Base-by-base conservation (phyloP, 495 filamentous ascomycete genomes). In the Hypoxylon perforatum region DNA sequence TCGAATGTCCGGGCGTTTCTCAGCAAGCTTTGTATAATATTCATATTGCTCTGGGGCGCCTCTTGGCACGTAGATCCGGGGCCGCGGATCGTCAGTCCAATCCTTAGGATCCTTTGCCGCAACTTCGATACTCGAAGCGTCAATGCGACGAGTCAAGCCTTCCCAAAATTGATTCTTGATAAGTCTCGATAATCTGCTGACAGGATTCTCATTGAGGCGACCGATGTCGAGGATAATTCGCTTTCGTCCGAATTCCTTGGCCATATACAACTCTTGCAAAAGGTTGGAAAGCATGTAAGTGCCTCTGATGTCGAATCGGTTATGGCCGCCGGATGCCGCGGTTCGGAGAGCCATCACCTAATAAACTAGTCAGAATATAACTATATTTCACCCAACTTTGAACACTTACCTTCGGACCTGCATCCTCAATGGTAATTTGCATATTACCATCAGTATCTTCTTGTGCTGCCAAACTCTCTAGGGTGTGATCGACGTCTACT, bases 211-310 rank as follows among this genome's bases (percentile, higher is more conserved):
- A 69, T 91, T 93, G 35, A 99, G 81, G 15, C 92, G 86, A 7
- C 89, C 89, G 66, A 95, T 91, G 69, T 98, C 92, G 18, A 99
- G 87, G 36, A 97, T 84, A 63, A 97, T 91, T 55, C 90, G 84
- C 75, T 92, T 91, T 22, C 90, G 87, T 57, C 92, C 93, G 73
- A 90, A 92, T 67, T 92, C 87, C 79, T 94, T 86, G 35, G 95
- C 95, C 59, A 97, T 85, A 5, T 91, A 92, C 49, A 99, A 84
- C 77, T 98, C 95, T 76, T 99, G 95, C 39, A 97, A 81, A 6
- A 97, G 88, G 72, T 97, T 98, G 18, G 94, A 96, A 18, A 98
- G 86, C 88, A 95, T 92, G 73, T 99, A 99, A 23, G 91, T 97
- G 35, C 95, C 95, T 57, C 94, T 91, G 33, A 99, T 83, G 63